A percentile compares a stretch with the other conserved stretches of the same genome.
These are phyloP conservation scores for Elsinoe perseae DNA, from an alignment of 2,329 filamentous ascomycete genomes.

Conservation along the genomic window DNA sequence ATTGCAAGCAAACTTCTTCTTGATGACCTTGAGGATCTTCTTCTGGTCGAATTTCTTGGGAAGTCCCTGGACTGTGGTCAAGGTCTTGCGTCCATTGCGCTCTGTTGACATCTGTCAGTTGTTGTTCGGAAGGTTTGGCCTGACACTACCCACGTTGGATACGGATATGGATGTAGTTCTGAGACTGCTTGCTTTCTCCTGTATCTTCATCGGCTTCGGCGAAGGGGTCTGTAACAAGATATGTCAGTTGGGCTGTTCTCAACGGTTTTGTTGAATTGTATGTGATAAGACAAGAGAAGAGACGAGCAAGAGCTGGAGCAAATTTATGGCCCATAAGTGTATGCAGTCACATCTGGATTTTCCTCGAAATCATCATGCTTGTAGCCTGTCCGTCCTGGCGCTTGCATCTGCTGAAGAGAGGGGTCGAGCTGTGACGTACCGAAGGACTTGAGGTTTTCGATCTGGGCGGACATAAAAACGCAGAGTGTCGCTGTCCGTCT, in stretches of 20 bases:
- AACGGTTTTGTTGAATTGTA: slow-evolving; percentile 15
- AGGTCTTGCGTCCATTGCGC: slow-evolving; percentile 99
- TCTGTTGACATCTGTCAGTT: slow-evolving; percentile 54
- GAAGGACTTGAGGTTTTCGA: slow-evolving; percentile 97
- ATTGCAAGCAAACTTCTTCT: slow-evolving; percentile 99
- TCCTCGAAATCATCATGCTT: neutral
- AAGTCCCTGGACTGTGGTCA: slow-evolving; percentile 98
- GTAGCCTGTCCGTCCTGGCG: neutral
- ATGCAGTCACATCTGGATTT: neutral
- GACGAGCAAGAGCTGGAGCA: neutral
- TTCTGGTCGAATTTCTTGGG: slow-evolving; percentile 99
- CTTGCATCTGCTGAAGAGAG: slow-evolving; percentile 1
- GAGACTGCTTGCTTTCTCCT: slow-evolving; percentile 87
- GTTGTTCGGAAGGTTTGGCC: neutral
- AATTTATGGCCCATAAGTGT: no score
- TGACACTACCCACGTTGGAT: slow-evolving; percentile 75
- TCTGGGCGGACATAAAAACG: slow-evolving; percentile 69
- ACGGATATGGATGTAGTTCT: slow-evolving; percentile 99
- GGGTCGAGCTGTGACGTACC: slow-evolving; percentile 51
- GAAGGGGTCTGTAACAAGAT: slow-evolving; percentile 76
- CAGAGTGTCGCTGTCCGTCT: slow-evolving; percentile 17
- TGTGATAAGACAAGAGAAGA: neutral
- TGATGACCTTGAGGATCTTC: slow-evolving; percentile 99
- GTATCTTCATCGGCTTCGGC: slow-evolving; percentile 99
- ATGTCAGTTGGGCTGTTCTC: slow-evolving; percentile 14